phyloP scores from a whole-genome alignment of 225 moss, liverwort and hornwort genomes.

The Bryoerythrophyllum caledonicum region DNA sequence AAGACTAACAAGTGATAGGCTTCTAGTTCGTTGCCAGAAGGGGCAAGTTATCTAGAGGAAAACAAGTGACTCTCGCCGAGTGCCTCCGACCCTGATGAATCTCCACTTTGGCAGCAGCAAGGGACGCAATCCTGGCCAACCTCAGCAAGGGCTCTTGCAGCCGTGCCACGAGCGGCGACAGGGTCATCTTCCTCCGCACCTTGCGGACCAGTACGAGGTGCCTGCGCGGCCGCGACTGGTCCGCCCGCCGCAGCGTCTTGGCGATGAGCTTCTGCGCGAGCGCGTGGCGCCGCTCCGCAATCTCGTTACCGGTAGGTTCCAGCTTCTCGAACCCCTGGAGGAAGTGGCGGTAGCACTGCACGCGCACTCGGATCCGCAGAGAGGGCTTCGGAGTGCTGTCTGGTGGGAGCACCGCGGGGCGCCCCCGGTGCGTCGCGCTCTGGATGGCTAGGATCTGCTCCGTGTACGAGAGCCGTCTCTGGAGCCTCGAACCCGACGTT shows the following conservation, averaged over 20 bases:
- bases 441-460: conserved; percentile 14
- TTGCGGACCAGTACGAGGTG: background rate
- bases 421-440: background rate
- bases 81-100: conserved; percentile 1
- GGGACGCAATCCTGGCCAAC: conserved; percentile 15
- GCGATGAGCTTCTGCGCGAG: too few relatives aligned
- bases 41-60: conserved; percentile 11
- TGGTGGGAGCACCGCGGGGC: background rate
- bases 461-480: conserved; percentile 1
- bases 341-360: conserved; percentile 19
- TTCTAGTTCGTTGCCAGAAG: background rate
- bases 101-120: conserved; percentile 7
- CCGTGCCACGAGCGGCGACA: conserved; percentile 20
- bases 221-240: conserved; percentile 14
- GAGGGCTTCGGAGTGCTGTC: background rate
- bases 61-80: background rate
- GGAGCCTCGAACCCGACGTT: background rate
- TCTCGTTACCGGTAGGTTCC: background rate
- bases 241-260: conserved; percentile 5
- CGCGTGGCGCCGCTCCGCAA: background rate
- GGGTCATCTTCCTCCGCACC: background rate
- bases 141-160: conserved; percentile 13
- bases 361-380: conserved; percentile 3
- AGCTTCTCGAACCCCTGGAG: conserved; percentile 24
- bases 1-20: background rate